Evolutionary conservation across 192 early-diverging fungal genomes (phyloP), one percentile per base, ranked within the genome.

Genomic region (Podila clonocystis): DNA sequence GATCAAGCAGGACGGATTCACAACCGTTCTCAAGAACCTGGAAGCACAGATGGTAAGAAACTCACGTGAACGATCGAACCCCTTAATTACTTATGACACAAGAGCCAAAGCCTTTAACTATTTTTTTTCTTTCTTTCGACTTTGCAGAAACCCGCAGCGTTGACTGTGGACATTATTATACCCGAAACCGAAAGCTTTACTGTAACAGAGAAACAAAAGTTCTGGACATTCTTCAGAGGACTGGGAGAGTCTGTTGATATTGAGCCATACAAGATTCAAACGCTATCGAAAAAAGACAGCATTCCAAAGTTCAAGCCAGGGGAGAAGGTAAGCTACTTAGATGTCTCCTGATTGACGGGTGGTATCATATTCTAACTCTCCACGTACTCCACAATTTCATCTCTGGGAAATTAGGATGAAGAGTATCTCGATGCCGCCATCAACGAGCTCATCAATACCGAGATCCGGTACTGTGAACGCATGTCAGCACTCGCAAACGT

Each of bases 21-120:
- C 66, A 5, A 38, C 62, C 30, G 73, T 75, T 5, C 52, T 75
- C 28, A 75, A 68, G 61, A 75, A 75, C 38, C 28, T 75, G 33
- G 73, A 75, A 49, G 73, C 73, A 3, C 73, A 75, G 9, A 75
- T 75, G 73, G 73, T 75, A 64, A 38, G 20, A 28, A 33, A 61
- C n/a, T 19, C 7, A 36, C 9, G 11, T 26, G 24, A 45, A 7
- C 5, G 13, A 45, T 19, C 5, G 13, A 1, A 13, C n/a, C n/a
- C 20, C 5, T 11, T 11, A 36, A 13, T 62, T 62, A 9, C 20
- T 1, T 31, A 15, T 19, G 26, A 41, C 38, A 41, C 0, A 41
- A 9, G 9, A 31, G 34, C 15, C 29, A 31, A 15, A n/a, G 30
- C 33, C 33, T 33, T 3, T 31, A 4, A 26, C 4, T 5, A 61